Conservation (phyloP, 176 grass and related monocot genomes). For the Puya raimondii region DNA sequence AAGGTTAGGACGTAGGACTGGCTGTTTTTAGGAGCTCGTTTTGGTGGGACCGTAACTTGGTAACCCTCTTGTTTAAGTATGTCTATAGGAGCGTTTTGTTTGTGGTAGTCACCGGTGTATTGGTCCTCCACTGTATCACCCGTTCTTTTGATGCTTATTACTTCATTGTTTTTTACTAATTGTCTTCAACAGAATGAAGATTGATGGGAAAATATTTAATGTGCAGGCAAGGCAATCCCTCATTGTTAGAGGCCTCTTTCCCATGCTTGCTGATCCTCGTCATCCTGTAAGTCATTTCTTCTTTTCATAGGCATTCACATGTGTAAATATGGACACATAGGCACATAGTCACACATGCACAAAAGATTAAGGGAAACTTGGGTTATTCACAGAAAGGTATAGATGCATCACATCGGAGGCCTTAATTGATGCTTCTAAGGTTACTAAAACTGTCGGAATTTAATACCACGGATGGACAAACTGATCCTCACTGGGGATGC, state of each 20-base stretch:
- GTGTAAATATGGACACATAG: neutral
- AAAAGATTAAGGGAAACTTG: neutral
- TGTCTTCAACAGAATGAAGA: neutral
- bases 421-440: too few species aligned
- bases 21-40: too few species aligned
- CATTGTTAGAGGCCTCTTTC: conserved; percentile 92
- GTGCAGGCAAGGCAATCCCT: conserved; percentile 92
- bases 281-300: conserved; percentile 69
- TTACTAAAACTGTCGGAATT: too few species aligned
- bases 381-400: neutral
- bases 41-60: too few species aligned
- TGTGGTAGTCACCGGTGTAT: neutral
- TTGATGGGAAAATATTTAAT: neutral
- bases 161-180: neutral
- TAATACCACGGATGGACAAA: too few species aligned
- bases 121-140: too few species aligned
- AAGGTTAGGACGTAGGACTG: too few species aligned
- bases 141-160: neutral
- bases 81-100: neutral
- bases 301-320: neutral
- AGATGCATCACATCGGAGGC: neutral
- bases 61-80: neutral
- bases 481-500: too few species aligned
- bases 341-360: neutral
- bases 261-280: conserved; percentile 94